Conservation (phyloP, 1,284 basidiomycete genomes). For the Moesziomyces globuligerus region DNA sequence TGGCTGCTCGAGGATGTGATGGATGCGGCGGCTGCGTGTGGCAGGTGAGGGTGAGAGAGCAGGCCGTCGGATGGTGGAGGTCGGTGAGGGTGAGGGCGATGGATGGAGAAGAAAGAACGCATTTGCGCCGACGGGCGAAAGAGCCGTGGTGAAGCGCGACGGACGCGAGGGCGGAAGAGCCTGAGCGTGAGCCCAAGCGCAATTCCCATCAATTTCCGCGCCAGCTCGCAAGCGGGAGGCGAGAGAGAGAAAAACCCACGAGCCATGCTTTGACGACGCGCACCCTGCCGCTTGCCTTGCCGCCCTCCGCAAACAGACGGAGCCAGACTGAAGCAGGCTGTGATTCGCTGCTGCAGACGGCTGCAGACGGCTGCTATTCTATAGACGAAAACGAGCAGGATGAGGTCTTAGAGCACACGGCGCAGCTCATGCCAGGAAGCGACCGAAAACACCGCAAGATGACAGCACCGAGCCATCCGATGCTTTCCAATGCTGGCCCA, state of each 20-base stretch:
- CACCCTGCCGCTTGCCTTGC: not conserved
- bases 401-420: too few species aligned
- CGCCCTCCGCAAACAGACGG: not conserved
- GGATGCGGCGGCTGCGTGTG: not conserved
- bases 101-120: slow-evolving; percentile 11
- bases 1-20: not conserved
- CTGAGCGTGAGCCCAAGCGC: not conserved
- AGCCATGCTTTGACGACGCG: slow-evolving; percentile 1
- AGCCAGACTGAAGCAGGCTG: slow-evolving; percentile 1
- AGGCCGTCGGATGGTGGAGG: not conserved
- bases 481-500: too few species aligned
- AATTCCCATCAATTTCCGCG: slow-evolving; percentile 7
- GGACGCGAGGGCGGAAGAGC: slow-evolving; percentile 1
- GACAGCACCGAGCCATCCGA: too few species aligned
- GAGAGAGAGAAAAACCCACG: not conserved
- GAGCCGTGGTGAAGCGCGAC: slow-evolving; percentile 21
- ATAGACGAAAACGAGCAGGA: not conserved
- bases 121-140: not conserved
- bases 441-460: too few species aligned
- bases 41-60: not conserved
- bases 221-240: slow-evolving; percentile 1
- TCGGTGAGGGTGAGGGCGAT: not conserved
- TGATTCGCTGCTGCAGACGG: slow-evolving; percentile 2
- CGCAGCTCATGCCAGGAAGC: too few species aligned
- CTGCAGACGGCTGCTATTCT: too few species aligned